Conservation (phyloP, 2,329 filamentous ascomycete species). For the Penicillium sp. region DNA sequence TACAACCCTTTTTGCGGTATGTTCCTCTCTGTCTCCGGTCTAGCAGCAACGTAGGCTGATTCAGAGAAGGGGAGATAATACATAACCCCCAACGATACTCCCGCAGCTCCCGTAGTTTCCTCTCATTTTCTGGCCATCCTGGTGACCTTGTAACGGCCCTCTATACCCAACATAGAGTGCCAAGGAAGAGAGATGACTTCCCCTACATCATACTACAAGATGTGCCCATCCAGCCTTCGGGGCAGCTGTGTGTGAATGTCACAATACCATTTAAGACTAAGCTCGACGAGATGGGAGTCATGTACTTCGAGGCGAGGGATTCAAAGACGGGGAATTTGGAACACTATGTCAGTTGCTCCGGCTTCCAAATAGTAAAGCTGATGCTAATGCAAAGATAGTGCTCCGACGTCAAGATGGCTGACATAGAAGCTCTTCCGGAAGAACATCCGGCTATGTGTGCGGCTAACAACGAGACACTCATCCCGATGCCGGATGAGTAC, state of each 20-base stretch:
- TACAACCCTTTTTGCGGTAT: not conserved
- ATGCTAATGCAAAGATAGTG: not conserved
- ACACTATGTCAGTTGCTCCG: not conserved
- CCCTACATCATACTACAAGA: not conserved
- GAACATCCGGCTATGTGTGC: slow-evolving; percentile 3
- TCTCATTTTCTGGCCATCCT: not conserved
- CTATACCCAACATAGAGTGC: not conserved
- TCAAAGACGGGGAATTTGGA: not conserved
- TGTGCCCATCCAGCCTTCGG: slow-evolving; percentile 1
- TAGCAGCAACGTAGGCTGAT: not conserved
- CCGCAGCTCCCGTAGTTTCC: not conserved
- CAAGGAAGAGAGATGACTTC: not conserved
- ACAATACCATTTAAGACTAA: slow-evolving; percentile 1
- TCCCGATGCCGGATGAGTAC: slow-evolving; percentile 2
- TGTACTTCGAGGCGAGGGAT: slow-evolving; percentile 1
- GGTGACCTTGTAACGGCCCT: slow-evolving; percentile 2
- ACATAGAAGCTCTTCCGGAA: not conserved
- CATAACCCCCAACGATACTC: slow-evolving; percentile 3
- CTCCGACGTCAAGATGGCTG: slow-evolving; percentile 1
- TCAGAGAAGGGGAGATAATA: not conserved
- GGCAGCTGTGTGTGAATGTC: slow-evolving; percentile 3
- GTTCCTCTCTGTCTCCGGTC: not conserved
- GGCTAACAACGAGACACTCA: slow-evolving; percentile 1
- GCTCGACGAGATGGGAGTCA: not conserved
- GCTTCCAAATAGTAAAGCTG: not conserved